Conservation (phyloP, 805 yeast species). For the Grigorovia humatica region DNA sequence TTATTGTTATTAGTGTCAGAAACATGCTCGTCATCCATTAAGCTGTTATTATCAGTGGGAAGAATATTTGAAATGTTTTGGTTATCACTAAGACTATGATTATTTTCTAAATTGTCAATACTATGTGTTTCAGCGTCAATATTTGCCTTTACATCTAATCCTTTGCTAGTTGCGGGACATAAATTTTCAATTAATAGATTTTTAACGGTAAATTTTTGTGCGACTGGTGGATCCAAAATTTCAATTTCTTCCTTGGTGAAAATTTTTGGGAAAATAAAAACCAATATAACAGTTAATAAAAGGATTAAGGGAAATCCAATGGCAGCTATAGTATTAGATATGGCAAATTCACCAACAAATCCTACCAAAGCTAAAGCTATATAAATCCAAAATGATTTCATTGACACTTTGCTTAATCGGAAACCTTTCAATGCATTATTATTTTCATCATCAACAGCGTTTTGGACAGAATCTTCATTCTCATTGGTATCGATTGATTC, state of each 20-base stretch:
- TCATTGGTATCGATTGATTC: conserved; percentile 9
- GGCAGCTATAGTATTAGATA: conserved; percentile 80
- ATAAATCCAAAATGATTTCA: conserved; percentile 39
- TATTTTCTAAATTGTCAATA: background rate
- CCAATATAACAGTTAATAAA: conserved; percentile 50
- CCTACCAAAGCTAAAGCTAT: conserved; percentile 52
- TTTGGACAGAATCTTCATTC: background rate
- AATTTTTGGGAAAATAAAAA: conserved; percentile 50
- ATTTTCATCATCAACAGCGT: background rate
- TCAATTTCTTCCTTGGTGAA: conserved; percentile 53
- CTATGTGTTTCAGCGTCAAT: background rate
- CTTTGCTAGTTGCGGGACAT: background rate
- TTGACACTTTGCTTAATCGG: conserved; percentile 24
- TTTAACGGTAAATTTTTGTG: conserved; percentile 44
- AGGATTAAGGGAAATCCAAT: conserved; percentile 89
- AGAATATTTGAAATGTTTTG: background rate
- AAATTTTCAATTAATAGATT: conserved; percentile 29
- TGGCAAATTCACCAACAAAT: conserved; percentile 71
- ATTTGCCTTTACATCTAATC: background rate
- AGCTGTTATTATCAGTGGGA: too few relatives aligned
- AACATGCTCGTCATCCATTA: too few relatives aligned
- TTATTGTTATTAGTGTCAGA: too few relatives aligned
- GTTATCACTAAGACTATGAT: background rate
- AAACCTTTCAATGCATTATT: background rate
- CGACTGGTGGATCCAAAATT: conserved; percentile 56